These are phyloP conservation scores for Rhizopogon salebrosus DNA, from an alignment of 768 basidiomycete species.

Conservation along the genomic window DNA sequence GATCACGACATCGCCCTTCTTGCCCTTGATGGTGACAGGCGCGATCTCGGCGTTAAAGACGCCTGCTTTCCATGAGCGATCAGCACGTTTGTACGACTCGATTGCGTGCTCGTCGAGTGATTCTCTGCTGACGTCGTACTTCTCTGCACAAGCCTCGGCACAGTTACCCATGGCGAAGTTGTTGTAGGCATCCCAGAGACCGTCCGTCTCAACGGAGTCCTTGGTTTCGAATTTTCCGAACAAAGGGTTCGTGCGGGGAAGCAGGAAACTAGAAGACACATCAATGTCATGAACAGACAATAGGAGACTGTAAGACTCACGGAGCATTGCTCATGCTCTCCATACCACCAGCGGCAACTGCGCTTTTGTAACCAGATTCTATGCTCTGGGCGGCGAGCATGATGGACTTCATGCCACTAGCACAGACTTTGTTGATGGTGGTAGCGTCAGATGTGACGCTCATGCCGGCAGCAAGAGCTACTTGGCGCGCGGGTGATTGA, in stretches of 20 bases:
- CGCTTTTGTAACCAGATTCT: slow-evolving; percentile 74
- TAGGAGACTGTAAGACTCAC: slow-evolving; percentile 45
- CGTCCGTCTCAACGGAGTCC: slow-evolving; percentile 89
- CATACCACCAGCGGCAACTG: slow-evolving; percentile 96
- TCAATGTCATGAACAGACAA: background rate
- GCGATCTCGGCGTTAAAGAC: slow-evolving; percentile 84
- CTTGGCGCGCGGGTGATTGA: slow-evolving; percentile 95
- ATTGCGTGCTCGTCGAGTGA: slow-evolving; percentile 88
- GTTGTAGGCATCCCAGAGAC: slow-evolving; percentile 97
- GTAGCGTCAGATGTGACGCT: slow-evolving; percentile 87
- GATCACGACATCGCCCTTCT: slow-evolving; percentile 88
- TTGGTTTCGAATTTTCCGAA: slow-evolving; percentile 88
- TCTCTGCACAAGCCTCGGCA: slow-evolving; percentile 80
- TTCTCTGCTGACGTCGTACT: slow-evolving; percentile 80
- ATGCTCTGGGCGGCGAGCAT: slow-evolving; percentile 92
- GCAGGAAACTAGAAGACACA: slow-evolving; percentile 53
- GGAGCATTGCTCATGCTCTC: slow-evolving; percentile 99
- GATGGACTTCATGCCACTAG: slow-evolving; percentile 93
- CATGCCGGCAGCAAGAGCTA: slow-evolving; percentile 82
- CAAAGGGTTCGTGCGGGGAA: slow-evolving; percentile 72
- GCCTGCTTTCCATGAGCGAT: slow-evolving; percentile 86
- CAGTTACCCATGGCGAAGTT: slow-evolving; percentile 98
- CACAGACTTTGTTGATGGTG: slow-evolving; percentile 99
- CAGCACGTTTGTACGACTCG: slow-evolving; percentile 92
- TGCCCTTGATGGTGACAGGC: slow-evolving; percentile 86